Conservation (phyloP, 2,329 filamentous ascomycete genomes). For the Bipolaris zeicola region DNA sequence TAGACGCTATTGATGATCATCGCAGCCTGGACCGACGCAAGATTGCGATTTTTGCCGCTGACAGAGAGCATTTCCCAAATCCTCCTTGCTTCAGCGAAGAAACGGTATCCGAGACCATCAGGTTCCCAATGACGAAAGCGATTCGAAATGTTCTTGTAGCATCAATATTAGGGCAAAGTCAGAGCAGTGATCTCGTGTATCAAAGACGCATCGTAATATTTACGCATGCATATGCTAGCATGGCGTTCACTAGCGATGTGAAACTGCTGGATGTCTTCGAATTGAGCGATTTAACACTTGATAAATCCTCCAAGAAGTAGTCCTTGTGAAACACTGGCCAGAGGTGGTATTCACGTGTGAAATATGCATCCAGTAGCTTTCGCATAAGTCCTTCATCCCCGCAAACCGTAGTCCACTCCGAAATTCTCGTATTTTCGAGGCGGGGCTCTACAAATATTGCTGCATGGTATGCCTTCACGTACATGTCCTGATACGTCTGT, state of each 20-base stretch:
- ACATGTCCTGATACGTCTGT: conserved; percentile 7
- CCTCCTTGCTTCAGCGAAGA: conserved; percentile 28
- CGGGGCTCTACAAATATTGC: conserved; percentile 25
- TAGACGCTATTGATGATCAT: conserved; percentile 15
- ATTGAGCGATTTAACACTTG: conserved; percentile 2
- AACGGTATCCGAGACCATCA: conserved; percentile 21
- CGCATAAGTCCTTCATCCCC: conserved; percentile 23
- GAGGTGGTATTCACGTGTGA: conserved; percentile 18
- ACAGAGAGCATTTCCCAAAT: conserved; percentile 25
- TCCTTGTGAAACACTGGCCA: conserved; percentile 23
- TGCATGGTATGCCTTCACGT: conserved; percentile 23
- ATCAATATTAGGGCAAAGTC: neutral
- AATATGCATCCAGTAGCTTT: conserved; percentile 18
- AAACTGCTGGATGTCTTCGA: conserved; percentile 18
- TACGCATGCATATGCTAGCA: conserved; percentile 29
- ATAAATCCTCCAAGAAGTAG: conserved; percentile 28
- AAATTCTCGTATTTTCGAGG: conserved; percentile 18
- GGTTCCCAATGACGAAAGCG: conserved; percentile 22
- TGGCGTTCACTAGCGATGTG: conserved; percentile 25
- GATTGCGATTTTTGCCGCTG: neutral
- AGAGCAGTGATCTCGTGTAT: neutral
- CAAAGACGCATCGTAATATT: conserved; percentile 4
- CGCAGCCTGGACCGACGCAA: conserved; percentile 25
- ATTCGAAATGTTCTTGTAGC: neutral
- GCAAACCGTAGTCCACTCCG: conserved; percentile 26